Conservation (phyloP, 1,284 basidiomycete genomes). For the Heterobasidion occidentale region DNA sequence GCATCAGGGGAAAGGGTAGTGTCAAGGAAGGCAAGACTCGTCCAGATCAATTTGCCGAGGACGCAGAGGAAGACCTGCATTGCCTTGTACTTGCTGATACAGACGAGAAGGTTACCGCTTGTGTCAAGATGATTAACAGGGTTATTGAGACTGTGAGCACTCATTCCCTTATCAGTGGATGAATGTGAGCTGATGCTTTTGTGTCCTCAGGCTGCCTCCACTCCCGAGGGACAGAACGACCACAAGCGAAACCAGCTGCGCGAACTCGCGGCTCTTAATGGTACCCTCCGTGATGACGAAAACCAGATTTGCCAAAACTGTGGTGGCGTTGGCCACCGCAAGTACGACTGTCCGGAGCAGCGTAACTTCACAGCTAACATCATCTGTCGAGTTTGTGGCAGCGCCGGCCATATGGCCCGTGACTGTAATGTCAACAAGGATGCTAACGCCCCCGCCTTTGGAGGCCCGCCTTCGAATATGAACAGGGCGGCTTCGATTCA, state of each 20-base stretch:
- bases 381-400: slow-evolving; percentile 94
- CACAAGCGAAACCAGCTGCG: slow-evolving; percentile 99
- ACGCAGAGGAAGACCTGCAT: slow-evolving; percentile 98
- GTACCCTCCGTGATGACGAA: slow-evolving; percentile 98
- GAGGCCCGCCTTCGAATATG: slow-evolving; percentile 26
- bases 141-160: slow-evolving; percentile 93
- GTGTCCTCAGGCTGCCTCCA: slow-evolving; percentile 80
- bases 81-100: slow-evolving; percentile 94
- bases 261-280: slow-evolving; percentile 95
- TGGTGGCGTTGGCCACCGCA: slow-evolving; percentile 89
- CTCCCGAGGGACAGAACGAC: slow-evolving; percentile 98
- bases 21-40: slow-evolving; percentile 98
- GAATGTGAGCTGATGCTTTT: slow-evolving; percentile 5
- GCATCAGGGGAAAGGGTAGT: slow-evolving; percentile 95
- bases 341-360: slow-evolving; percentile 96
- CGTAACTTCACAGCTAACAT: slow-evolving; percentile 96
- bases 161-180: background rate
- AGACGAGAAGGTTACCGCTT: slow-evolving; percentile 85
- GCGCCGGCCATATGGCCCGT: slow-evolving; percentile 93
- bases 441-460: slow-evolving; percentile 12
- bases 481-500: slow-evolving; percentile 80
- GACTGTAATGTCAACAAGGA: slow-evolving; percentile 81
- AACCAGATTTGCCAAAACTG: slow-evolving; percentile 99
- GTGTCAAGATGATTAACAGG: slow-evolving; percentile 93
- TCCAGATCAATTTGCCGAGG: slow-evolving; percentile 87